Conservation (phyloP, 768 basidiomycete genomes). For the Lactarius hatsudake region DNA sequence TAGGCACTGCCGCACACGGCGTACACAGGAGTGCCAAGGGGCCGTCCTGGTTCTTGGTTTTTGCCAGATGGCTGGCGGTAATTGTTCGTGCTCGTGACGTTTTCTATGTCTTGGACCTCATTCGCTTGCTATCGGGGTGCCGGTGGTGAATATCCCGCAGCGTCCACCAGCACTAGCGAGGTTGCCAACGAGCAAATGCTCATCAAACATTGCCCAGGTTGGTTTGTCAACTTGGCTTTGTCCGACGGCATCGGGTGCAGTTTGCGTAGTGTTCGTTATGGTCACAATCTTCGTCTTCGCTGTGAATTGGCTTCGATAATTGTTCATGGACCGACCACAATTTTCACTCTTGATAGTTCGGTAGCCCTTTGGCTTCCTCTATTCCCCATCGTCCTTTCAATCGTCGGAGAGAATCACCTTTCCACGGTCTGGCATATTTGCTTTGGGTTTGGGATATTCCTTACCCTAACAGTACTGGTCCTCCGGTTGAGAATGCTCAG, state of each 20-base stretch:
- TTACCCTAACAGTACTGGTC: conserved; percentile 65
- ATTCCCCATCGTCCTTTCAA: conserved; percentile 66
- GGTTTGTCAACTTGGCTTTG: conserved; percentile 10
- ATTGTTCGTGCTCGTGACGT: conserved; percentile 41
- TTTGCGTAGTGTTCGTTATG: conserved; percentile 59
- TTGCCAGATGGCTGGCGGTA: conserved; percentile 68
- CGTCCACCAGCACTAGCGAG: conserved; percentile 65
- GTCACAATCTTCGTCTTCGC: conserved; percentile 69
- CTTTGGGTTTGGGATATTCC: conserved; percentile 59
- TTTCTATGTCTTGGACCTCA: conserved; percentile 3
- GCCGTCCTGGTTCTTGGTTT: conserved; percentile 71
- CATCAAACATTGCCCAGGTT: conserved; percentile 58
- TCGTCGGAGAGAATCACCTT: conserved; percentile 59
- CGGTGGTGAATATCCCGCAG: conserved; percentile 76
- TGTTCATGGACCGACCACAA: neutral
- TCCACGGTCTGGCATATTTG: conserved; percentile 65
- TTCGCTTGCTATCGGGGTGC: conserved; percentile 46
- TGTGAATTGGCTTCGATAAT: conserved; percentile 36
- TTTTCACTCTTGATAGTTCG: conserved; percentile 43
- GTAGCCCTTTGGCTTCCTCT: conserved; percentile 61
- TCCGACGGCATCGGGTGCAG: conserved; percentile 1
- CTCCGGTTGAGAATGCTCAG: conserved; percentile 74
- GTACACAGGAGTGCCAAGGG: conserved; percentile 52
- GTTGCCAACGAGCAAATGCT: conserved; percentile 68
- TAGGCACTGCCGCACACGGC: conserved; percentile 68